Percentiles rank a stretch among this genome's conserved stretches.
Evolutionary conservation across 2,329 filamentous ascomycete genomes (phyloP).

Genomic region (Xylaria hypoxylon): DNA sequence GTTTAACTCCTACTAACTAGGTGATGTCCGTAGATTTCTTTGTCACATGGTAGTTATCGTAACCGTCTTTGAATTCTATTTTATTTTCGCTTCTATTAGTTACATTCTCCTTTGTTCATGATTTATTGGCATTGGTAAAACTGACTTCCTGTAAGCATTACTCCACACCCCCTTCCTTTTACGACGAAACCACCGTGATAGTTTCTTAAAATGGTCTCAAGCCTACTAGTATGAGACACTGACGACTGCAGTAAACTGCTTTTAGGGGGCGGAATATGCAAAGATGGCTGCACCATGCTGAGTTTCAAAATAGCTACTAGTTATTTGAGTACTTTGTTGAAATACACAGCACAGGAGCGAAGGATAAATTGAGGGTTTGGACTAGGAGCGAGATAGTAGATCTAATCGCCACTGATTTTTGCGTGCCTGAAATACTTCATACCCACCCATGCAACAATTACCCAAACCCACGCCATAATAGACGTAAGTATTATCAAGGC

Average conservation of each 20-base stretch:
- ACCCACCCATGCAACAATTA: slow-evolving; percentile 95
- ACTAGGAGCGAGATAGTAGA: not conserved
- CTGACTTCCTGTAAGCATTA: not conserved
- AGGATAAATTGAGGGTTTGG: not conserved
- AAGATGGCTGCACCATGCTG: not conserved
- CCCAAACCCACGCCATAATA: slow-evolving; percentile 99
- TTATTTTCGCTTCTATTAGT: too few species aligned
- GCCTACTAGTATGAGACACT: too few species aligned
- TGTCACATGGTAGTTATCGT: not conserved
- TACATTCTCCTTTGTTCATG: not conserved
- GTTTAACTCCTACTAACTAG: not conserved
- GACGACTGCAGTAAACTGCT: not conserved
- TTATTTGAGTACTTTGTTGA: not conserved
- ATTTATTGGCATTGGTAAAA: not conserved
- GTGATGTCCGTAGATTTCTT: not conserved
- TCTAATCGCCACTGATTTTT: slow-evolving; percentile 78
- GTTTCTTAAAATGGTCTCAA: not conserved
- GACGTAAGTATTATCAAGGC: slow-evolving; percentile 91
- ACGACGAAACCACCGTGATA: not conserved
- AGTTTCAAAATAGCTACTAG: not conserved
- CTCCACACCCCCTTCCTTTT: not conserved
- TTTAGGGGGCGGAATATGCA: not conserved
- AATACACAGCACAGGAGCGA: not conserved
- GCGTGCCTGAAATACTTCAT: slow-evolving; percentile 99
- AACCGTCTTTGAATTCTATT: not conserved